phyloP scores from a whole-genome alignment of 2,329 filamentous ascomycete genomes.

The Pseudogymnoascus destructans region DNA sequence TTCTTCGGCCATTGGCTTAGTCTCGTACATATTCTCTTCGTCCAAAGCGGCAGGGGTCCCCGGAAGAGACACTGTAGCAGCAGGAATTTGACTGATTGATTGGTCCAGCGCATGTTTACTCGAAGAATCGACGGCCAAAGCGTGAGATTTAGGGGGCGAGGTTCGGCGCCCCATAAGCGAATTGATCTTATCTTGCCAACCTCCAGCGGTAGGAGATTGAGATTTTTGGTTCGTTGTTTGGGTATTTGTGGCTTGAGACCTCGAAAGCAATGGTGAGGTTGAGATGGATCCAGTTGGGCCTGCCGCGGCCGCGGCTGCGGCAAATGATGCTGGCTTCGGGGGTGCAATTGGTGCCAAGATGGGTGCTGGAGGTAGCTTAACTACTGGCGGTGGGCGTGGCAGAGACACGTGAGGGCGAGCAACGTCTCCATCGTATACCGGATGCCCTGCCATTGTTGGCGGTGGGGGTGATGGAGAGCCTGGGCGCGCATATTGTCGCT shows the following conservation, averaged over 20 bases:
- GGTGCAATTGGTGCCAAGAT: conserved; percentile 31
- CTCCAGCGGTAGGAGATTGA: conserved; percentile 18
- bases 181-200: conserved; percentile 77
- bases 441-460: conserved; percentile 55
- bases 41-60: conserved; percentile 14
- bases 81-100: conserved; percentile 26
- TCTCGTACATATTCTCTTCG: conserved; percentile 36
- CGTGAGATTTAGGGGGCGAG: conserved; percentile 42
- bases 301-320: conserved; percentile 28
- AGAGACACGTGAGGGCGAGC: conserved; percentile 55
- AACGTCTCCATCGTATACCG: conserved; percentile 55
- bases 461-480: conserved; percentile 58
- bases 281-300: conserved; percentile 16
- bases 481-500: conserved; percentile 28
- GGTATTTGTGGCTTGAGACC: conserved; percentile 24
- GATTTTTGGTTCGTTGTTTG: conserved; percentile 29
- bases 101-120: conserved; percentile 56
- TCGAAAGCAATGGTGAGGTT: conserved; percentile 13
- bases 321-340: conserved; percentile 33
- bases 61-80: conserved; percentile 61
- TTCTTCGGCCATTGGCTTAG: conserved; percentile 61
- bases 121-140: conserved; percentile 51
- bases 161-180: conserved; percentile 57
- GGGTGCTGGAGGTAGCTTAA: conserved; percentile 60
- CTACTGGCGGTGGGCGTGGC: conserved; percentile 58